A percentile compares a stretch with the other conserved stretches of the same genome.
phyloP scores from a whole-genome alignment of 768 basidiomycete species.

The Collybia nuda region DNA sequence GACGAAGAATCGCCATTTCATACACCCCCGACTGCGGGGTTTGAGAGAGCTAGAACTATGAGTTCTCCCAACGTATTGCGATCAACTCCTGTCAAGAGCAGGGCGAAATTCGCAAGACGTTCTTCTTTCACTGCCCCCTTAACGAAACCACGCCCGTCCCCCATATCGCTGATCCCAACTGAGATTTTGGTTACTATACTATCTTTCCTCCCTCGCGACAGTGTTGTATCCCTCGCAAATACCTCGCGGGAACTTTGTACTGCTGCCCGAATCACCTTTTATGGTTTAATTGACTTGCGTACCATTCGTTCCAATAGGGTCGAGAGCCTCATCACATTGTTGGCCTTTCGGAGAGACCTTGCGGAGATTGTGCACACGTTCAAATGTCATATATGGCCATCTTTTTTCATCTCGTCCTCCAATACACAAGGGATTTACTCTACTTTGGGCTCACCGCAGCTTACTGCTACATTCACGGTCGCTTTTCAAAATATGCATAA shows the following conservation, averaged over 20 bases:
- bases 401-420: constrained; percentile 28
- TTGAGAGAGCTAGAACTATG: constrained; percentile 26
- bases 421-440: neutral
- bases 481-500: constrained; percentile 47
- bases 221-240: constrained; percentile 25
- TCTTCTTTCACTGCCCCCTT: constrained; percentile 5
- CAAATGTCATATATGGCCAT: constrained; percentile 42
- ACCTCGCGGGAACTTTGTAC: constrained; percentile 32
- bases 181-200: constrained; percentile 34
- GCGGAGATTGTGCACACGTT: constrained; percentile 39
- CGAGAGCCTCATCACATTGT: constrained; percentile 32
- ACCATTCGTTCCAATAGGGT: constrained; percentile 25
- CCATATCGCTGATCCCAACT: constrained; percentile 23
- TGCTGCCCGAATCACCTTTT: constrained; percentile 32
- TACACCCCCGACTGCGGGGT: neutral
- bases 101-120: constrained; percentile 12
- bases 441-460: constrained; percentile 16
- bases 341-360: constrained; percentile 38
- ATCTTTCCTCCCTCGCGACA: constrained; percentile 28
- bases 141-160: constrained; percentile 3
- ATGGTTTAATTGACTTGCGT: constrained; percentile 32
- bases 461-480: constrained; percentile 41
- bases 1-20: constrained; percentile 18
- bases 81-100: constrained; percentile 20
- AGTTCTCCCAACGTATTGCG: constrained; percentile 39